Evolutionary conservation across 1,139 yeast species (phyloP).

Genomic region (Yamadazyma friedrichii): DNA sequence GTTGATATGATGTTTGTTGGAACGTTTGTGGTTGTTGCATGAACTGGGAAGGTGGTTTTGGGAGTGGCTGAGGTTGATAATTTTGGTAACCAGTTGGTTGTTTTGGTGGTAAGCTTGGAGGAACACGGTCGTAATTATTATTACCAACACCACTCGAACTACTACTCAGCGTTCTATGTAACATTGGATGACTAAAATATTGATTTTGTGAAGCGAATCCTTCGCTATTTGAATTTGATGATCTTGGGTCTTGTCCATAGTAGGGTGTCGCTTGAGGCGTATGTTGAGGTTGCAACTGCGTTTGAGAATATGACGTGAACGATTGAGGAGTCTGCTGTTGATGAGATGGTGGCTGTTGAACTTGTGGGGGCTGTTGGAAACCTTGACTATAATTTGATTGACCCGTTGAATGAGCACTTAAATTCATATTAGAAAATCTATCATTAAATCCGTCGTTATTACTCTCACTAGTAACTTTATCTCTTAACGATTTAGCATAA

Average conservation of each 20-base stretch:
- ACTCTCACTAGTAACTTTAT: conserved; percentile 22
- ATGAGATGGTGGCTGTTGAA: background rate
- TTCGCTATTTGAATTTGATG: background rate
- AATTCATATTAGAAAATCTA: conserved; percentile 11
- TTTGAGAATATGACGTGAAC: background rate
- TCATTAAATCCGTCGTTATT: conserved; percentile 8
- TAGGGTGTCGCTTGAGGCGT: conserved; percentile 3
- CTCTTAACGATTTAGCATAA: conserved; percentile 39
- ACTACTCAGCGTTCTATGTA: conserved; percentile 11
- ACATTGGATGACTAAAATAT: conserved; percentile 12
- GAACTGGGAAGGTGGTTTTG: conserved; percentile 10
- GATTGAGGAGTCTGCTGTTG: background rate
- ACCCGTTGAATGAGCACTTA: conserved; percentile 10
- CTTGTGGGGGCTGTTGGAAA: background rate
- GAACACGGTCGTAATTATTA: conserved; percentile 10
- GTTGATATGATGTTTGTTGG: conserved; percentile 8
- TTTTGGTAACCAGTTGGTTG: conserved; percentile 2
- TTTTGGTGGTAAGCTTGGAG: conserved; percentile 25
- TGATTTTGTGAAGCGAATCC: background rate
- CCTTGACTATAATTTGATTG: too few species aligned
- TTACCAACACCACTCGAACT: conserved; percentile 2
- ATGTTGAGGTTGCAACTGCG: conserved; percentile 1
- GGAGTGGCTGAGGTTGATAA: conserved; percentile 14
- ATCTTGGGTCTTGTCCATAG: background rate
- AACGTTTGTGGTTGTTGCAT: conserved; percentile 6